Evolutionary conservation across 257 asterid genomes (phyloP).

Genomic region (Coffea eugenioides): DNA sequence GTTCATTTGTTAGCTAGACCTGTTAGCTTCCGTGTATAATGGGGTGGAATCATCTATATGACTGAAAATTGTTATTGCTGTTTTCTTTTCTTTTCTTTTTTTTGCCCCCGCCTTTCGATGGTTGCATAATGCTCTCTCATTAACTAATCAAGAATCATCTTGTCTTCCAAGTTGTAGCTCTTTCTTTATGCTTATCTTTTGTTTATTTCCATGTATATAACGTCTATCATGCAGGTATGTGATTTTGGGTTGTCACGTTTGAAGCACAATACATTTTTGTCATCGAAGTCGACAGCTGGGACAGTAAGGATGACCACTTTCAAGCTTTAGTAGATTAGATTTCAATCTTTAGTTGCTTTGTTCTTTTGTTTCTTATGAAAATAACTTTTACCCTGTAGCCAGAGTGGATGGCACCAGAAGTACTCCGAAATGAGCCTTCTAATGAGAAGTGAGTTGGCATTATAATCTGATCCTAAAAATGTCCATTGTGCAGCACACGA

Average conservation of each 20-base stretch:
- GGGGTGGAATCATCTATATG: not conserved
- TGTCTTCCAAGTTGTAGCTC: not conserved
- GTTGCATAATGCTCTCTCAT: not conserved
- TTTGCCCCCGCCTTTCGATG: too few relatives aligned
- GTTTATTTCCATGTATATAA: conserved; percentile 11
- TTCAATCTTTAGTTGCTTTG: not conserved
- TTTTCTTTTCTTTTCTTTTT: too few relatives aligned
- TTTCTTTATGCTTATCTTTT: not conserved
- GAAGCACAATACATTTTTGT: conserved; percentile 97
- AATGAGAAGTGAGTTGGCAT: conserved; percentile 82
- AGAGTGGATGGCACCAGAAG: conserved; percentile 99
- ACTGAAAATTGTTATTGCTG: not conserved
- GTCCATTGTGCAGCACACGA: not conserved
- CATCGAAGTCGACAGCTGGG: conserved; percentile 99
- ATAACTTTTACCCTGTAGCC: conserved; percentile 53
- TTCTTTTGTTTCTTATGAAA: conserved; percentile 5
- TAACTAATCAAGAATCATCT: not conserved
- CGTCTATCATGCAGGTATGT: conserved; percentile 61
- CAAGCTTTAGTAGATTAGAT: conserved; percentile 1
- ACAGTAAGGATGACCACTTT: conserved; percentile 53
- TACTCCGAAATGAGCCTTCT: conserved; percentile 97
- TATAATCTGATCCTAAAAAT: not conserved
- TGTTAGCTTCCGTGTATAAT: not conserved
- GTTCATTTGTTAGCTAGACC: not conserved
- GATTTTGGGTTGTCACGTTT: conserved; percentile 98